Evolutionary conservation across 2,329 filamentous ascomycete species (phyloP).

Genomic region (Neonectria sp.): DNA sequence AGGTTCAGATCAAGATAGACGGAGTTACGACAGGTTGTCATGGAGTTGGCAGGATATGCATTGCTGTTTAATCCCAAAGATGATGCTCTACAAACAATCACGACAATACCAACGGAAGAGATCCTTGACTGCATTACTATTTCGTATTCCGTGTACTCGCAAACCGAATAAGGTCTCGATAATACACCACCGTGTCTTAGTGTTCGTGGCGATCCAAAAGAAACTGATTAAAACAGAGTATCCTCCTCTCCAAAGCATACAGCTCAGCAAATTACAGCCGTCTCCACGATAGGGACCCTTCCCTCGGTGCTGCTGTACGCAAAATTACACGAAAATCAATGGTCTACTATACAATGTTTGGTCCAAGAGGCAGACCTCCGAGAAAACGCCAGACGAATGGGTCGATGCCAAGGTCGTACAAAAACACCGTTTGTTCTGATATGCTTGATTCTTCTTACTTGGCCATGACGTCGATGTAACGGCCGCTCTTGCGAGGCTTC

Average conservation of each 20-base stretch:
- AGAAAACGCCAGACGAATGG: conserved; percentile 38
- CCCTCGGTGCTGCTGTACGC: conserved; percentile 23
- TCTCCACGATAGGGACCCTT: conserved; percentile 20
- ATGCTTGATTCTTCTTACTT: conserved; percentile 59
- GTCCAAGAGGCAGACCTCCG: conserved; percentile 35
- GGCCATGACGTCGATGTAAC: conserved; percentile 98
- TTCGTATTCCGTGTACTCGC: conserved; percentile 24
- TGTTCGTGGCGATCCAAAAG: conserved; percentile 36
- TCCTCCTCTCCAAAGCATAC: conserved; percentile 32
- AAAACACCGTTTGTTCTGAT: conserved; percentile 21
- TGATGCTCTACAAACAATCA: background rate
- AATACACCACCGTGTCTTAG: conserved; percentile 38
- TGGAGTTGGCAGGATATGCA: conserved; percentile 27
- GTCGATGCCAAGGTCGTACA: conserved; percentile 27
- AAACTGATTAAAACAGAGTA: conserved; percentile 35
- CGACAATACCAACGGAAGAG: background rate
- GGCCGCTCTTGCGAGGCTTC: conserved; percentile 84
- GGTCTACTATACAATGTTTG: conserved; percentile 45
- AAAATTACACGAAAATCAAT: conserved; percentile 40
- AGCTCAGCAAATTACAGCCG: conserved; percentile 31
- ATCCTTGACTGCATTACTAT: conserved; percentile 37
- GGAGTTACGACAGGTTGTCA: background rate
- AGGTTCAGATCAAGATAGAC: conserved; percentile 14
- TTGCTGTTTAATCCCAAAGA: conserved; percentile 7
- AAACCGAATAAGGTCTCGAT: conserved; percentile 22